Base-by-base conservation (phyloP, 2,329 filamentous ascomycete genomes). In the Aspergillus japonicus region DNA sequence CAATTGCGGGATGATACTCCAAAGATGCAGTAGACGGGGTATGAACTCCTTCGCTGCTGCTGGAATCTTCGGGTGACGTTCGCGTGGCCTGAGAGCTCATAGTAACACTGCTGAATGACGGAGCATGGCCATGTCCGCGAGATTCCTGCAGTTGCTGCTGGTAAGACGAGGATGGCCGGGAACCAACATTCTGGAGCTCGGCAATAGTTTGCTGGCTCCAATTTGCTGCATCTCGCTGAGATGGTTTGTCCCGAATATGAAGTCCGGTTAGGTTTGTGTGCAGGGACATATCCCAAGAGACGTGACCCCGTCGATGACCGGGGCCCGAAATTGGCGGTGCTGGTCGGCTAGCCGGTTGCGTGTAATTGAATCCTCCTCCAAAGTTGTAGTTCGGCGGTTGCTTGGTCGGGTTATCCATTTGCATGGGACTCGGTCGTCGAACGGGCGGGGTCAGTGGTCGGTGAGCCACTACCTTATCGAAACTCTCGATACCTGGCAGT, bases 401-500 rank as follows among this genome's bases (percentile, higher is more conserved):
- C 56, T 16, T 78, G 66, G 54, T 75, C 3, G 79, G 79, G 47
- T 77, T 69, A 66, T 96, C 91, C 10, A 92, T 77, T 70, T 89
- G 85, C 90, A 95, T 93, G 0, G 92, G 90, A 55, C 90, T 92
- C 2, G 85, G 81, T 56, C 84, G 83, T 50, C 88, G 85, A 52
- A 86, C 83, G 1, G 85, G 84, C 7, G 88, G 87, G 0, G 89
- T 85, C 12, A 81, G 73, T 1, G 87, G 83, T 21, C 84, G 84
- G 59, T 87, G 89, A 24, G 69, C 71, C 24, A 76, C 66, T n/a
- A 90, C 81, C 58, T 91, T 88, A 69, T 94, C 92, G 68, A 97
- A 96, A 16, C 91, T 96, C 73, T 96, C 92, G 65, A 97, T 97
- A 14, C 93, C 92, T 0, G 93, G 93, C 14, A 97, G 82, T 44